A percentile compares a stretch with the other conserved stretches of the same genome.
phyloP scores from a whole-genome alignment of 2,329 filamentous ascomycete genomes.

The Aurifilum marmelostoma region DNA sequence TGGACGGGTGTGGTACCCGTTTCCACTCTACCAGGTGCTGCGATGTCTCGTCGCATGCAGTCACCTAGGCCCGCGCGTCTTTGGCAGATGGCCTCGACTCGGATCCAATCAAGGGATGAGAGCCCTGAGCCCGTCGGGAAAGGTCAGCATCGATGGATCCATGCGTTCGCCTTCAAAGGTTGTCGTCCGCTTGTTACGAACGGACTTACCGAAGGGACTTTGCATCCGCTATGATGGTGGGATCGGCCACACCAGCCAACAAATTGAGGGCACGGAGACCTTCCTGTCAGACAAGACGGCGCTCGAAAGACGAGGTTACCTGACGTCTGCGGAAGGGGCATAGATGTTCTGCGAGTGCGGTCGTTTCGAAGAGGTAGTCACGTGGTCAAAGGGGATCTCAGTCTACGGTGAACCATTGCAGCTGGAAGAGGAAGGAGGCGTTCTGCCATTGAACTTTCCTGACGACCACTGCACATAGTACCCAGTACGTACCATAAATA shows the following conservation, averaged over 20 bases:
- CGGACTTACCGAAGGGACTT: conserved; percentile 1
- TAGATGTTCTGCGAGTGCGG: background rate
- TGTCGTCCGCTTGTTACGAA: background rate
- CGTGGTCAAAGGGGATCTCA: background rate
- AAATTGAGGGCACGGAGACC: background rate
- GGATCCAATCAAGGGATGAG: background rate
- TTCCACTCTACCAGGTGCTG: background rate
- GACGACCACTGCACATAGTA: background rate
- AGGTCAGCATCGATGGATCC: background rate
- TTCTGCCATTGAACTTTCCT: background rate
- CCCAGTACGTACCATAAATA: background rate
- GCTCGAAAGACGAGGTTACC: background rate
- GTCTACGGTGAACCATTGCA: background rate
- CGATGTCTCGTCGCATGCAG: background rate
- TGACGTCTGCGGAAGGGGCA: background rate
- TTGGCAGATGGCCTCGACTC: background rate
- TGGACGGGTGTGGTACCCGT: conserved; percentile 9
- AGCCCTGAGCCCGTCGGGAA: background rate
- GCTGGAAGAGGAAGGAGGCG: conserved; percentile 4
- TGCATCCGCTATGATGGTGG: background rate
- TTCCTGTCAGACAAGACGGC: background rate
- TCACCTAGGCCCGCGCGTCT: background rate
- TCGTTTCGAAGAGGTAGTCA: background rate
- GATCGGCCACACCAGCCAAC: background rate
- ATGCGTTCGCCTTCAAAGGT: background rate